A percentile compares a stretch with the other conserved stretches of the same genome.
phyloP scores from a whole-genome alignment of 1,284 basidiomycete genomes.

The Rhodotorula sp. region DNA sequence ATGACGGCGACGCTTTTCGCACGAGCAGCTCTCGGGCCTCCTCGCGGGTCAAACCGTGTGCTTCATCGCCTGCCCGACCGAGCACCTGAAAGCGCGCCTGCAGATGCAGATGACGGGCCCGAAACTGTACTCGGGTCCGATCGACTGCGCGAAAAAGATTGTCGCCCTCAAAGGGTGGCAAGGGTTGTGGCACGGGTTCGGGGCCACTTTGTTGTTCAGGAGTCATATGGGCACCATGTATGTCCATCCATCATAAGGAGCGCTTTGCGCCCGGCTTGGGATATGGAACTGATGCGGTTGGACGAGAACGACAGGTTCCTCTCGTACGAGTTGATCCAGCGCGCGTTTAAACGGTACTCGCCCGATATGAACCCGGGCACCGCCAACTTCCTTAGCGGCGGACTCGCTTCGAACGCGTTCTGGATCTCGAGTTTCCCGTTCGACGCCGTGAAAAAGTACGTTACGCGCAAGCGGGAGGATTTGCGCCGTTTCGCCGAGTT shows the following conservation, averaged over 20 bases:
- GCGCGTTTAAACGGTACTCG: conserved; percentile 27
- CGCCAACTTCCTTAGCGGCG: conserved; percentile 68
- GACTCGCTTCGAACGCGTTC: conserved; percentile 51
- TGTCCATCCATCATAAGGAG: neutral
- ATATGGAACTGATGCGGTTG: neutral
- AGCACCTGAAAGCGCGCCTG: conserved; percentile 72
- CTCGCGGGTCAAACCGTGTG: conserved; percentile 72
- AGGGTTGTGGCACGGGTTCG: conserved; percentile 49
- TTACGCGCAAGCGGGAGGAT: conserved; percentile 15
- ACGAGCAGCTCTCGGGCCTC: conserved; percentile 59
- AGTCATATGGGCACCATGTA: conserved; percentile 48
- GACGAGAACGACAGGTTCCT: conserved; percentile 43
- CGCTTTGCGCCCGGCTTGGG: neutral
- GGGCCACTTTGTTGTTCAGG: conserved; percentile 50
- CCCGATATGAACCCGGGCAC: conserved; percentile 45
- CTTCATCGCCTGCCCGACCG: conserved; percentile 67
- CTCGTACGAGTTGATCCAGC: conserved; percentile 47
- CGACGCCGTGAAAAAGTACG: conserved; percentile 74
- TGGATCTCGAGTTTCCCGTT: conserved; percentile 46
- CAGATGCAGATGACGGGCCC: conserved; percentile 67
- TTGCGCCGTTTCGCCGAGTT: conserved; percentile 54
- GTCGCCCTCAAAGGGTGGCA: conserved; percentile 43
- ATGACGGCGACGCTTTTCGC: no score
- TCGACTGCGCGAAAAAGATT: conserved; percentile 49
- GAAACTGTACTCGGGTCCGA: conserved; percentile 45